phyloP scores from a whole-genome alignment of 164 flowering plant genomes.

The Vitis rupestris region DNA sequence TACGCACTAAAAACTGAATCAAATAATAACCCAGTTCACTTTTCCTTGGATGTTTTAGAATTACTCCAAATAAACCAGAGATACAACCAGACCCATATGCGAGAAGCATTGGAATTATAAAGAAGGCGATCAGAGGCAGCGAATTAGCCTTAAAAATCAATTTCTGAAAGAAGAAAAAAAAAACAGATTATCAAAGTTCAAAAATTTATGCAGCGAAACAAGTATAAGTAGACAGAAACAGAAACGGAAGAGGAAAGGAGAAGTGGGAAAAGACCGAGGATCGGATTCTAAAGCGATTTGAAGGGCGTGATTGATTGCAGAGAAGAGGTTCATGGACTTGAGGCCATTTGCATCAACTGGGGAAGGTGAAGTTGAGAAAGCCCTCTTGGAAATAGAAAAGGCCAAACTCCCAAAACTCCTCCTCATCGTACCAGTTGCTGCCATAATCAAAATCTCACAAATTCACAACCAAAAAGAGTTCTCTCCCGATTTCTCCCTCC shows the following conservation, averaged over 20 bases:
- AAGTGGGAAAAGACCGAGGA: slow-evolving; percentile 43
- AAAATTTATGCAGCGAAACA: neutral
- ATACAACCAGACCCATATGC: no score
- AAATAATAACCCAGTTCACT: no score
- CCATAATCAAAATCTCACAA: neutral
- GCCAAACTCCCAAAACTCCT: neutral
- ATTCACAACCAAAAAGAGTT: no score
- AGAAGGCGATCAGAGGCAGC: no score
- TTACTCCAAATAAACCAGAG: no score
- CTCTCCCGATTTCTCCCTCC: no score
- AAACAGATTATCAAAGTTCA: no score
- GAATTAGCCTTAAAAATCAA: no score
- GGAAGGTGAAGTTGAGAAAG: slow-evolving; percentile 5
- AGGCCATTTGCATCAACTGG: neutral
- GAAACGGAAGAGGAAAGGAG: neutral
- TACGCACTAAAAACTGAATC: no score
- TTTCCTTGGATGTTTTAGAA: no score
- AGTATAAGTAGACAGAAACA: neutral
- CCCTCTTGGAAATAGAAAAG: neutral
- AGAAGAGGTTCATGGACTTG: slow-evolving; percentile 51
- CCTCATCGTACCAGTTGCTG: slow-evolving; percentile 1
- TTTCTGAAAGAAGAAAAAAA: no score
- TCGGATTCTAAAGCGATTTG: slow-evolving; percentile 67
- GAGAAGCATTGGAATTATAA: no score
- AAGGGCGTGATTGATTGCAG: slow-evolving; percentile 72